Base-by-base conservation (phyloP, 176 grass and related monocot genomes). In the Tillandsia leiboldiana region DNA sequence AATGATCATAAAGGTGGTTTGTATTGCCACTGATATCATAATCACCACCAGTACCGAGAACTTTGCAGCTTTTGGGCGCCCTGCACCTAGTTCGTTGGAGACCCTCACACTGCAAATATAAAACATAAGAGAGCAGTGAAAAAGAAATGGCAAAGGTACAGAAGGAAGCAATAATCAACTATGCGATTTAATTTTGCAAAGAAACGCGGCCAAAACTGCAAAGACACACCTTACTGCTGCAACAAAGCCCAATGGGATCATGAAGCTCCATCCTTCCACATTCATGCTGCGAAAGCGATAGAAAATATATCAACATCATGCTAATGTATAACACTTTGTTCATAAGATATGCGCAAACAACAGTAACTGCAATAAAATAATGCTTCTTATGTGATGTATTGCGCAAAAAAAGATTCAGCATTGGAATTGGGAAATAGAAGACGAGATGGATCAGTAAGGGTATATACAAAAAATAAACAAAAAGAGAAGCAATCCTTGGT, bases 41-140 rank as follows among this genome's bases (percentile, higher is more conserved):
- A 82, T 73, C 10, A 87, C 83, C 1, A 90, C 80, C 9, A 78
- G 52, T 15, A 83, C 59, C 1, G 87, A 83, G 70, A 90, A 90
- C 2, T 81, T 70, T 20, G 87, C 80, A 0, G 83, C 54, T 78
- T 72, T 86, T 12, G 87, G 75, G 72, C 81, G 86, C 51, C 82
- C 82, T 24, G 82, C 82, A 28, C 76, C 82, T 48, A 84, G 71
- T 50, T 84, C 82, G 9, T 84, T 84, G 26, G 76, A 66, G 24
- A 84, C 82, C 8, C 82, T 14, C 14, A 59, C 54, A 59, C 54
- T 59, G 54, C 54, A 56, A 56, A 42, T 1, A 7, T 42, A 42
- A 42, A 42, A 42, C 4, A 42, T 7, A 42, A 42, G 26, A 11
- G 23, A 27, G 47, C 23, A 12, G 12, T 65, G 24, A 65, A 23